Percentiles rank a stretch among this genome's conserved stretches.
phyloP scores from a whole-genome alignment of 305 asterid species.

The Fraxinus nigra region DNA sequence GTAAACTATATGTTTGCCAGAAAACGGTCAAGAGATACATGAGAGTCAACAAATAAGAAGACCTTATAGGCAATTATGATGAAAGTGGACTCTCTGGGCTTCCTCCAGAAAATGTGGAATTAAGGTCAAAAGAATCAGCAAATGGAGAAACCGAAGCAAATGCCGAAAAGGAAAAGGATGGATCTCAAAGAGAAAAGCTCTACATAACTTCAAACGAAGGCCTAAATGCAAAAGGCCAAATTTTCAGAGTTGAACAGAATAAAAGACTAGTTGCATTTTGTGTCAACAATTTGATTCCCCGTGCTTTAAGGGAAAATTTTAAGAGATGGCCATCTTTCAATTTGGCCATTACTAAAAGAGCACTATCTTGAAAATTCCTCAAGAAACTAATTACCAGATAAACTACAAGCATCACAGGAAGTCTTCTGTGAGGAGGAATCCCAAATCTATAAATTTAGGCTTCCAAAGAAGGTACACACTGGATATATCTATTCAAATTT shows the following conservation, averaged over 20 bases:
- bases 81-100: neutral
- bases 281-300: neutral
- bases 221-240: neutral
- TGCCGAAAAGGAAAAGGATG: neutral
- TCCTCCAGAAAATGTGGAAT: neutral
- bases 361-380: constrained; percentile 1
- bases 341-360: neutral
- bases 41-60: neutral
- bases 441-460: neutral
- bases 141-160: neutral
- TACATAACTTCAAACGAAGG: neutral
- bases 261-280: neutral
- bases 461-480: neutral
- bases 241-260: neutral
- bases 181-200: neutral
- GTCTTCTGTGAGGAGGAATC: neutral
- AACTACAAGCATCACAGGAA: neutral
- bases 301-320: neutral
- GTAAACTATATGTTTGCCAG: neutral
- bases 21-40: constrained; percentile 3
- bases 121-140: neutral
- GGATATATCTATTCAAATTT: neutral
- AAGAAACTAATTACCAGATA: neutral
- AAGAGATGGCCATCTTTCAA: neutral
- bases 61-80: neutral